These are phyloP conservation scores for Parvularia atlantis DNA, from an alignment of 78 protist genomes.

Conservation along the genomic window DNA sequence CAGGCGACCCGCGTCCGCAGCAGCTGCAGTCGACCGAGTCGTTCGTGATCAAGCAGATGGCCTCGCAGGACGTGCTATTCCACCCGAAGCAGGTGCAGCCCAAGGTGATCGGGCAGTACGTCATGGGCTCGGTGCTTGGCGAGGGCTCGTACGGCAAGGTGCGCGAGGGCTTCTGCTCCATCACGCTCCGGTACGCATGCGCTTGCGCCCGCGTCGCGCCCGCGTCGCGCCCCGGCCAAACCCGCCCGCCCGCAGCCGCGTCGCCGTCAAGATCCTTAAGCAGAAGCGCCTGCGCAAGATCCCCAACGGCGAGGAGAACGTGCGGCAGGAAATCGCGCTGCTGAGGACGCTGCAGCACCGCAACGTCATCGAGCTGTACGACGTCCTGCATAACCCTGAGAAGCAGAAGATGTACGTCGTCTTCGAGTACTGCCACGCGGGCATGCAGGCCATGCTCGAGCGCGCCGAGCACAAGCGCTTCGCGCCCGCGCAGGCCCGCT, in stretches of 20 bases:
- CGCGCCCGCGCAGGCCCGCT: constrained; percentile 2
- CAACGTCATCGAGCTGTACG: constrained; percentile 6
- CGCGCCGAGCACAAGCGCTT: background rate
- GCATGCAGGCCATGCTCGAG: constrained; percentile 14
- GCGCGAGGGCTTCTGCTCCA: constrained; percentile 23
- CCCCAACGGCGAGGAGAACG: constrained; percentile 29
- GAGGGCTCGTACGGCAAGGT: constrained; percentile 40
- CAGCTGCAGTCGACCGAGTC: too few species aligned
- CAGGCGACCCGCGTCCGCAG: too few species aligned
- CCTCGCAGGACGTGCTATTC: too few species aligned
- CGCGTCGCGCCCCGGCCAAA: too few species aligned
- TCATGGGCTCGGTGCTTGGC: background rate
- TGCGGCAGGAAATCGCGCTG: constrained; percentile 10
- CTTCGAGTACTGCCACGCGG: constrained; percentile 27
- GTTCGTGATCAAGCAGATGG: too few species aligned
- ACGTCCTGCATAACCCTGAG: background rate
- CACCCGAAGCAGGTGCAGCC: too few species aligned
- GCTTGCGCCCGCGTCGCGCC: background rate
- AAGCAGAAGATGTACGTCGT: constrained; percentile 28
- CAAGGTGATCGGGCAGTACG: too few species aligned
- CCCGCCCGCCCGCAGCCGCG: background rate
- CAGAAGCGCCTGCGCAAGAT: constrained; percentile 13
- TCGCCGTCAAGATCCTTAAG: constrained; percentile 21
- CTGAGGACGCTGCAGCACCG: constrained; percentile 5
- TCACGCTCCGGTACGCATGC: constrained; percentile 8